These are phyloP conservation scores for Pichia sp. DNA, from an alignment of 1,139 yeast genomes.

Conservation along the genomic window DNA sequence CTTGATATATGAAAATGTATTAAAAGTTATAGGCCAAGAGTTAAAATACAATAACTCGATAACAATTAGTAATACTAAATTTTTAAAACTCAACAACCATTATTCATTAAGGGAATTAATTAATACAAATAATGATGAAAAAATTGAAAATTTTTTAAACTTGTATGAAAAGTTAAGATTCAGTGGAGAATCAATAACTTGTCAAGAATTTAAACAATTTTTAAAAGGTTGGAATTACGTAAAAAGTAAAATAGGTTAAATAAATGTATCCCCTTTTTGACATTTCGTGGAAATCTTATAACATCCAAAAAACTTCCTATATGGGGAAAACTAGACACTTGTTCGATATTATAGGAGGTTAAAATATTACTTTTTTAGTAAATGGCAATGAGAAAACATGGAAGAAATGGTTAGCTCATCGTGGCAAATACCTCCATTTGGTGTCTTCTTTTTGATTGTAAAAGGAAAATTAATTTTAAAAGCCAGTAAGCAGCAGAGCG, in stretches of 20 bases:
- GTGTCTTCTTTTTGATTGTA: constrained; percentile 48
- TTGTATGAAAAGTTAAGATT: constrained; percentile 69
- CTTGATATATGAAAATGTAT: constrained; percentile 58
- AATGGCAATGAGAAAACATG: constrained; percentile 67
- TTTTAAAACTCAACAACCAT: constrained; percentile 35
- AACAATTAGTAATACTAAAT: constrained; percentile 32
- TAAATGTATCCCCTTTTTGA: constrained; percentile 52
- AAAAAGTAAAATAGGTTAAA: constrained; percentile 6
- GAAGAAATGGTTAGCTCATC: constrained; percentile 56
- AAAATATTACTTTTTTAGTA: constrained; percentile 25
- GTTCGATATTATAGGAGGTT: constrained; percentile 43
- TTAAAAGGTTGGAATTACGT: constrained; percentile 34
- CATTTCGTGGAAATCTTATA: constrained; percentile 48
- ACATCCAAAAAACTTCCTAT: constrained; percentile 58
- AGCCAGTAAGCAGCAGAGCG: not conserved
- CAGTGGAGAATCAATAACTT: constrained; percentile 55
- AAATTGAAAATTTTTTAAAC: constrained; percentile 36
- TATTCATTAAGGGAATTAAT: constrained; percentile 45
- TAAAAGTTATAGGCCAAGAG: constrained; percentile 50
- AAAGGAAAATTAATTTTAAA: not conserved
- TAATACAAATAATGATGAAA: constrained; percentile 21
- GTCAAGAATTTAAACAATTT: constrained; percentile 55
- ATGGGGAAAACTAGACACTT: constrained; percentile 34
- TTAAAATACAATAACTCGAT: constrained; percentile 38
- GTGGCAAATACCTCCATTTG: constrained; percentile 60